These are phyloP conservation scores for Sodiomyces alkalinus DNA, from an alignment of 2,329 filamentous ascomycete genomes.

Conservation along the genomic window DNA sequence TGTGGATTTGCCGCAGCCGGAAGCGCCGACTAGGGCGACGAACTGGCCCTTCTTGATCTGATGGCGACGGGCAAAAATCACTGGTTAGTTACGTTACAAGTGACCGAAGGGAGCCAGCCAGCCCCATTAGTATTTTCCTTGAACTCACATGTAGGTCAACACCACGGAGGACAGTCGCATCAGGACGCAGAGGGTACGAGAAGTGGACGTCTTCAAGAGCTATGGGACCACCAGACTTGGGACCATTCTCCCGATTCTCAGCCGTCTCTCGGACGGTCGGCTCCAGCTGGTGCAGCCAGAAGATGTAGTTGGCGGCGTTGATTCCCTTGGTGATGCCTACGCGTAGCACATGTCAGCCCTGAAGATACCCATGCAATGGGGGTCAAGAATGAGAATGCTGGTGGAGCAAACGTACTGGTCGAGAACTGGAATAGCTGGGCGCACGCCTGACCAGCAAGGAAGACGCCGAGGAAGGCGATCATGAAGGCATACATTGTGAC, in stretches of 20 bases:
- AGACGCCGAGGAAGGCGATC: slow-evolving; percentile 34
- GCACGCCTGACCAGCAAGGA: slow-evolving; percentile 27
- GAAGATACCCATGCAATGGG: slow-evolving; percentile 3
- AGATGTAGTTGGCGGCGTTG: slow-evolving; percentile 32
- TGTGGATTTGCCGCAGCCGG: slow-evolving; percentile 46
- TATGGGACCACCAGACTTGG: slow-evolving; percentile 21
- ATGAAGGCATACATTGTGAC: slow-evolving; percentile 27
- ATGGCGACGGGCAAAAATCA: too few species aligned
- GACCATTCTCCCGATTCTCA: slow-evolving; percentile 21
- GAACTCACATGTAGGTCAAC: slow-evolving; percentile 21
- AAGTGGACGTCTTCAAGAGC: slow-evolving; percentile 43
- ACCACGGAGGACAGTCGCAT: slow-evolving; percentile 24
- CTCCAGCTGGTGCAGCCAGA: slow-evolving; percentile 28
- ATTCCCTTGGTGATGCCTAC: slow-evolving; percentile 36
- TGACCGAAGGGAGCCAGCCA: too few species aligned
- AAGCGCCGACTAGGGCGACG: slow-evolving; percentile 38
- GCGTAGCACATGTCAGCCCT: too few species aligned
- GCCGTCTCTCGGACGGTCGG: slow-evolving; percentile 24
- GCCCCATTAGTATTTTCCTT: too few species aligned
- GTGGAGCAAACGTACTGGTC: slow-evolving; percentile 21
- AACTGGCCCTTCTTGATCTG: slow-evolving; percentile 31
- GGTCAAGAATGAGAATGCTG: background rate
- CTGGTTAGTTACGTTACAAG: too few species aligned
- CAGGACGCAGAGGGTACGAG: slow-evolving; percentile 38
- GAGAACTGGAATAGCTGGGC: slow-evolving; percentile 29